Evolutionary conservation across 1,284 basidiomycete genomes (phyloP), one percentile per base, ranked within the genome.

Genomic region (Ceratobasidium papillatum): DNA sequence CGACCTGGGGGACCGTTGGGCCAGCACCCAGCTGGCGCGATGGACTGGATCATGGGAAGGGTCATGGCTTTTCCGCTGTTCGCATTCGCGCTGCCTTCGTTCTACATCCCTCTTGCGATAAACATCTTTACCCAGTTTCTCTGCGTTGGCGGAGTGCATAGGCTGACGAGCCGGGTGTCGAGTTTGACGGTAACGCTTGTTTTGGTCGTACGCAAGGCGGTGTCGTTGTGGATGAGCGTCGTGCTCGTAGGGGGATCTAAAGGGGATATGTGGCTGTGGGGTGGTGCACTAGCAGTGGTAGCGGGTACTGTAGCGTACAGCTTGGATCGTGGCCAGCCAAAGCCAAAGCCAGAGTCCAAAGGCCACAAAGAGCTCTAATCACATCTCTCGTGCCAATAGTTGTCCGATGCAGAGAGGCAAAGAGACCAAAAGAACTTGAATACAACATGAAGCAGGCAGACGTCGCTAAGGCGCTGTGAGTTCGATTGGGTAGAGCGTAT

Each of bases 71-170:
- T 27, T 52, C 61, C 77, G 80, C 5, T 79, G 74, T n/a, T 77
- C 80, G 38, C 76, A 73, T 30, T 84, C 73, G 80, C 82, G 7
- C 79, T 95, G 19, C 94, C 94, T 0, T 82, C 84, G 19, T 88
- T 91, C 52, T 87, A 91, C 79, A 76, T 91, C 12, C 88, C 91
- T 0, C 87, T 98, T 41, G 80, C 87, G 4, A 81, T 93, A 36
- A 98, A 97, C 82, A 91, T 95, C 2, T 77, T 92, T 43, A 98
- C 95, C 0, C 95, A 97, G 80, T 86, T 96, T 1, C 76, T 97
- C 17, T 98, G 96, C 82, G 91, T 94, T n/a, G 86, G 94, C 1
- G 96, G 96, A 47, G 96, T 98, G 54, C 91, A 98, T 80, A 86
- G 93, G 47, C 86, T 98, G 74, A 96, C 95, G 0, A 87, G 88